Evolutionary conservation across 2,329 filamentous ascomycete genomes (phyloP), one percentile per base, ranked within the genome.

Genomic region (Penicillium sp.): DNA sequence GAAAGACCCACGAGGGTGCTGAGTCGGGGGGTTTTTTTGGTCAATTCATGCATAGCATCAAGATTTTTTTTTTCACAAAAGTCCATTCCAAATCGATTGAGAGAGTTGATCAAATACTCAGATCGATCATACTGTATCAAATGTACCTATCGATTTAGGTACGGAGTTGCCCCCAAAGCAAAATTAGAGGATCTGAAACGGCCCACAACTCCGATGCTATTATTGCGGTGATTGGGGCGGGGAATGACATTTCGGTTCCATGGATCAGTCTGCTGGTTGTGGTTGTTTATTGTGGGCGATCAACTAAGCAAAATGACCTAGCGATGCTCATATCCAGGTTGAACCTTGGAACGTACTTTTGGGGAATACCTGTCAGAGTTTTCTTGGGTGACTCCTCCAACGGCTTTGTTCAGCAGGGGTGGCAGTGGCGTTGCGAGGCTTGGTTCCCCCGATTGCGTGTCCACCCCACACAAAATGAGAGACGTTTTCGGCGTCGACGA

Each of bases 281-380:
- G 51, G 62, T 54, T 61, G 56, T 65, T 61, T 63, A 55, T 65
- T 66, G 55, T 54, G 53, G 50, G 14, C 10, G 25, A 11, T 19
- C 10, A 23, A 31, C 13, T 16, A 4, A 45, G 23, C 1, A n/a
- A 26, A 25, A 21, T 43, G 37, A 25, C 14, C 37, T 51, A 19
- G 48, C 21, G 11, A 27, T 19, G 25, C 25, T 10, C 16, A 13
- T 39, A 19, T 19, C n/a, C 35, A 37, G 16, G 33, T 3, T 14
- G 31, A 50, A 19, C 31, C 33, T 42, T 21, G 29, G 19, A 50
- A 16, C 35, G 37, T 51, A 44, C 35, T 50, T 27, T 50, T n/a
- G 35, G 35, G n/a, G 35, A 19, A 10, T 52, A 52, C 50, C 50
- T 53, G 50, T 53, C 50, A 53, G 21, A 53, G 11, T 23, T 43